A percentile compares a stretch with the other conserved stretches of the same genome.
Conservation (phyloP, 148 eudicot species). For the Vaccinium macrocarpon region DNA sequence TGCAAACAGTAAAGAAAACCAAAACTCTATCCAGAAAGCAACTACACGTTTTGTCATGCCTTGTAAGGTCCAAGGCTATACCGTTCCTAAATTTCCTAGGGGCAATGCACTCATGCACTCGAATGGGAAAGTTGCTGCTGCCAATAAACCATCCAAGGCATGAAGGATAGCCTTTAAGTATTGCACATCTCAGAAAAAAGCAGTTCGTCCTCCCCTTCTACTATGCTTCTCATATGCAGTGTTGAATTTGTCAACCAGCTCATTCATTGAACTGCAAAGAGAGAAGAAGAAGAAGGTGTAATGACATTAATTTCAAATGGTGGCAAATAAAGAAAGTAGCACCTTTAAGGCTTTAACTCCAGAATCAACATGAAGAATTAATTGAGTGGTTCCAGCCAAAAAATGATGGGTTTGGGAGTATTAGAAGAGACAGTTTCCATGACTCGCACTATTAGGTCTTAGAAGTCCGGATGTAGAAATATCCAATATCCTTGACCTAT, state of each 20-base stretch:
- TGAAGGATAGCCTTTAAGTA: background rate
- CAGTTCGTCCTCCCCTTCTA: slow-evolving; percentile 77
- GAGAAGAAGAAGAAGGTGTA: background rate
- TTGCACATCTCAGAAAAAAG: slow-evolving; percentile 45
- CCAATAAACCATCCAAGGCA: slow-evolving; percentile 6
- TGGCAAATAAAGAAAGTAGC: slow-evolving; percentile 4
- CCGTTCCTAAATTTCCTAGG: slow-evolving; percentile 4
- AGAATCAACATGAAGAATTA: background rate
- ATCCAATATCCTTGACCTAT: background rate
- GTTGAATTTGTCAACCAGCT: slow-evolving; percentile 84
- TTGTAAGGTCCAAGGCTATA: slow-evolving; percentile 8
- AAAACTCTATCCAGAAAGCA: background rate
- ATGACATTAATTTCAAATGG: background rate
- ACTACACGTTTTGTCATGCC: slow-evolving; percentile 8
- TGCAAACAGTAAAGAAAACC: background rate
- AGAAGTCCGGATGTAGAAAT: background rate
- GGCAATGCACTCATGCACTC: slow-evolving; percentile 6
- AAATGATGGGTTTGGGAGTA: background rate
- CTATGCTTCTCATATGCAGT: slow-evolving; percentile 75
- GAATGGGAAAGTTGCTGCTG: slow-evolving; percentile 15
- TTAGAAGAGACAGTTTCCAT: background rate
- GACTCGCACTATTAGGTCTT: background rate
- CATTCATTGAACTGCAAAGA: slow-evolving; percentile 76
- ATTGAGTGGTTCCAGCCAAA: background rate
- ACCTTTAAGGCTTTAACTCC: background rate